These are phyloP conservation scores for Pascua guehoae DNA, from an alignment of 1,284 basidiomycete species.

Conservation along the genomic window DNA sequence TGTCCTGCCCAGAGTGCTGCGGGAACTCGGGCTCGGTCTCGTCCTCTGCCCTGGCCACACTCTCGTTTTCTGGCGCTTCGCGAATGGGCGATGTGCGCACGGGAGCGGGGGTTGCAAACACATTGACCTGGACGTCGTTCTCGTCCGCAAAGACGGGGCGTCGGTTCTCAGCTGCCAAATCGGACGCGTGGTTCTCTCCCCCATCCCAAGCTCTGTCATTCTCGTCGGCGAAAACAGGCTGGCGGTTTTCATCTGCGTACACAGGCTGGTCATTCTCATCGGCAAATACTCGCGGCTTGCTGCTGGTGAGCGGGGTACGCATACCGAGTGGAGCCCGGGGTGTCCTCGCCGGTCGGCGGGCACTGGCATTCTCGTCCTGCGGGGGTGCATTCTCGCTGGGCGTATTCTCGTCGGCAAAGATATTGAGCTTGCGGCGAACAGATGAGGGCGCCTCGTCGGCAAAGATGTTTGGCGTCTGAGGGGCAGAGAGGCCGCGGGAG, in stretches of 20 bases:
- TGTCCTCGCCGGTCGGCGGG: constrained; percentile 10
- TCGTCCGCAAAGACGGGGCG: too few relatives aligned
- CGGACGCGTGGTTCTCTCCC: too few relatives aligned
- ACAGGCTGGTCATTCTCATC: too few relatives aligned
- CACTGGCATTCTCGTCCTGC: constrained; percentile 20
- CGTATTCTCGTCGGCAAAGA: constrained; percentile 30
- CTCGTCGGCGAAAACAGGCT: constrained; percentile 34
- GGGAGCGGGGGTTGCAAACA: too few relatives aligned
- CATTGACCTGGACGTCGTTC: too few relatives aligned
- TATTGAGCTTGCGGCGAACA: constrained; percentile 1
- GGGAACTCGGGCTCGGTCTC: constrained; percentile 24
- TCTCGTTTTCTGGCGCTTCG: constrained; percentile 27
- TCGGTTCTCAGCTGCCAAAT: too few relatives aligned
- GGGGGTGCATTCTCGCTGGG: neutral
- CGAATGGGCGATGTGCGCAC: neutral
- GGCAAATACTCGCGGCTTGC: constrained; percentile 34
- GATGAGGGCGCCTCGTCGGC: neutral
- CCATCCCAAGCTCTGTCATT: constrained; percentile 7
- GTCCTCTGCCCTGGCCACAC: constrained; percentile 9
- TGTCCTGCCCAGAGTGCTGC: constrained; percentile 17
- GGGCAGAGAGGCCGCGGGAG: neutral
- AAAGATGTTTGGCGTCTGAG: constrained; percentile 12
- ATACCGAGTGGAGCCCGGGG: constrained; percentile 34
- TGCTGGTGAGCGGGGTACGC: constrained; percentile 24
- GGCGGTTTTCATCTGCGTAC: too few relatives aligned